A percentile compares a stretch with the other conserved stretches of the same genome.
Conservation (phyloP, 352 stramenopile species). For the Elongisporangium undulatum region DNA sequence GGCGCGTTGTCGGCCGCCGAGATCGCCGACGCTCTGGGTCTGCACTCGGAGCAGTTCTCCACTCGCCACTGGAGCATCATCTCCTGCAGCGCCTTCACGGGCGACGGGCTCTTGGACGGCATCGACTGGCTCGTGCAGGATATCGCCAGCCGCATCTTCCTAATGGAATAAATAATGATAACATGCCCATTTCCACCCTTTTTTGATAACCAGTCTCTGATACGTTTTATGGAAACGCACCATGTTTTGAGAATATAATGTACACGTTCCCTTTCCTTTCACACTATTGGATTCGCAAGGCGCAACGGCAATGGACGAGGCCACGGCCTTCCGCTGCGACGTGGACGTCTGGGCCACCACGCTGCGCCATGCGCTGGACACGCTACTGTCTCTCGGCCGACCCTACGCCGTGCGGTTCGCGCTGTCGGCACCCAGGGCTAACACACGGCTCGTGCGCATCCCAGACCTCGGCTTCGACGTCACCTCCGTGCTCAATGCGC, state of each 20-base stretch:
- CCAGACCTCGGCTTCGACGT: slow-evolving; percentile 42
- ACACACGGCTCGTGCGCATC: slow-evolving; percentile 9
- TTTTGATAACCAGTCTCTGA: too few species aligned
- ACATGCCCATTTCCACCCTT: too few species aligned
- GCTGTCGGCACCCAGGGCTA: slow-evolving; percentile 11
- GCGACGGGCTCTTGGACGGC: slow-evolving; percentile 92
- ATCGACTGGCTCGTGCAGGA: slow-evolving; percentile 98
- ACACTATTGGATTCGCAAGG: background rate
- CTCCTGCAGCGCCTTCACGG: slow-evolving; percentile 96
- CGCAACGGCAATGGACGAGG: background rate
- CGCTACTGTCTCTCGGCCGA: slow-evolving; percentile 54
- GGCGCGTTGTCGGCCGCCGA: slow-evolving; percentile 88
- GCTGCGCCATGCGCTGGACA: slow-evolving; percentile 32
- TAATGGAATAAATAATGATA: slow-evolving; percentile 65
- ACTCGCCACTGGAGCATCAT: slow-evolving; percentile 90
- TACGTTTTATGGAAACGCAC: background rate
- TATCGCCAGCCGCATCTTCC: slow-evolving; percentile 95
- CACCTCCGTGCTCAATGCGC: slow-evolving; percentile 33
- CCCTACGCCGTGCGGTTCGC: slow-evolving; percentile 52
- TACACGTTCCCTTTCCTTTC: background rate
- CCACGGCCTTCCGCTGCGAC: background rate
- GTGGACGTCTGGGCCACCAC: background rate
- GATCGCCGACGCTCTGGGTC: slow-evolving; percentile 88
- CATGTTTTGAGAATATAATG: background rate
- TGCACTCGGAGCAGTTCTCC: slow-evolving; percentile 77